These are phyloP conservation scores for Peterozyma toletana DNA, from an alignment of 805 yeast species.

Conservation along the genomic window DNA sequence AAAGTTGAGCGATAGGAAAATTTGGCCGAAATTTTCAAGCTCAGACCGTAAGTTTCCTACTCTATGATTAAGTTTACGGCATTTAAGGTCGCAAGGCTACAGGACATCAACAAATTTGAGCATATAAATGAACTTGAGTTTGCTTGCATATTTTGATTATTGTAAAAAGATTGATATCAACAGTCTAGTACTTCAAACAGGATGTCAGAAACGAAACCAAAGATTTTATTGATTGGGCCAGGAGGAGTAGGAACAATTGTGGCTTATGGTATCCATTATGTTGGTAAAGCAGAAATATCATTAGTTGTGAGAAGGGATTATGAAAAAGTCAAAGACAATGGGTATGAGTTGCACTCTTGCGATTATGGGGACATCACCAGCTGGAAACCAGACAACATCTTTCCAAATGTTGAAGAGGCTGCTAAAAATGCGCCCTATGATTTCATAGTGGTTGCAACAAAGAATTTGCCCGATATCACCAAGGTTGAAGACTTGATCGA, in stretches of 20 bases:
- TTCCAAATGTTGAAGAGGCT: constrained; percentile 25
- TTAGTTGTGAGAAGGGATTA: constrained; percentile 60
- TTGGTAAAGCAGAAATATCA: constrained; percentile 43
- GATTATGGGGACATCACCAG: constrained; percentile 49
- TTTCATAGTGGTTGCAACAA: constrained; percentile 51
- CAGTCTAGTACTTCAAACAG: no score
- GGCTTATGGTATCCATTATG: constrained; percentile 49
- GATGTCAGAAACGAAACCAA: constrained; percentile 8
- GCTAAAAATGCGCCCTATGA: constrained; percentile 40
- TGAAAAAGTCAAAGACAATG: constrained; percentile 37
- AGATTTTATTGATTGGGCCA: constrained; percentile 61
- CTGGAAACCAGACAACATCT: constrained; percentile 48
- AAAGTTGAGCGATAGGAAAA: no score
- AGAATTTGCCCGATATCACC: constrained; percentile 58
- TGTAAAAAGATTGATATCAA: no score
- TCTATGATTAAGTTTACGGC: no score
- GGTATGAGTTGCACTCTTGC: constrained; percentile 49
- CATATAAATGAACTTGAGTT: no score
- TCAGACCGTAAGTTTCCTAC: no score
- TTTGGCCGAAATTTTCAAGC: no score
- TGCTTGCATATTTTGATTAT: no score
- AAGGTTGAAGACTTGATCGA: constrained; percentile 30
- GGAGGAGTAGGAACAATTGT: constrained; percentile 83
- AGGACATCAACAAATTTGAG: no score
- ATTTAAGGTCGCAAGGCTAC: no score